Base-by-base conservation (phyloP, 176 grass and related monocot species). In the Panicum miliaceum region DNA sequence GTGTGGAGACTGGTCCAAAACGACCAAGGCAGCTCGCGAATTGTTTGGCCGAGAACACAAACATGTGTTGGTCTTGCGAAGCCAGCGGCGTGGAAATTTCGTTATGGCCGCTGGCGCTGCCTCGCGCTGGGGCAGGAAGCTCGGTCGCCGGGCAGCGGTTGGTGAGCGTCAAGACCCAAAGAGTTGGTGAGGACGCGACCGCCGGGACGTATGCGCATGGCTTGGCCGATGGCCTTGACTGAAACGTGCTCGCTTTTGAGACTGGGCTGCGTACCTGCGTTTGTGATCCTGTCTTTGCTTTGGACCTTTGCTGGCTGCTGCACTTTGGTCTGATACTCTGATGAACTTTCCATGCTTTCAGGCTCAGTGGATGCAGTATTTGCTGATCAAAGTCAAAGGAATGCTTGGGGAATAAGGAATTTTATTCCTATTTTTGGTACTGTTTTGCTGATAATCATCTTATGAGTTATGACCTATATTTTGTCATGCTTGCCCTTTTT, bases 161-260 rank as follows among this genome's bases (percentile, higher is more conserved):
- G 75, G 64, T 86, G 69, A n/a, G 23, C 9, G 45, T 12, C 36
- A 41, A 4, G 16, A 19, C 63, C 11, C 2, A 22, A 27, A 0
- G 35, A 37, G 86, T 84, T 74, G 81, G 87, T 84, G 74, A 12
- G 63, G 36, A 40, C 20, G 34, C 36, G 35, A 42, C 68, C 3
- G 73, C 35, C 2, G 11, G 11, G 5, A n/a, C 37, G 20, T 40
- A 9, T 18, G n/a, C 42, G n/a, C 3, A 10, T 67, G 12, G 23
- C 34, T 51, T 12, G 6, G 25, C n/a, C n/a, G n/a, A n/a, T n/a
- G n/a, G n/a, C 56, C 23, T 77, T 16, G 35, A n/a, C 38, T 43
- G 7, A 7, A 7, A 16, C 68, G 27, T 64, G 13, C 29, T 64
- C 14, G 62, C 29, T 34, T 34, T 8, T 20, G 1, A 19, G 8